Conservation (phyloP, 805 yeast genomes). For the Kazachstania africana region DNA sequence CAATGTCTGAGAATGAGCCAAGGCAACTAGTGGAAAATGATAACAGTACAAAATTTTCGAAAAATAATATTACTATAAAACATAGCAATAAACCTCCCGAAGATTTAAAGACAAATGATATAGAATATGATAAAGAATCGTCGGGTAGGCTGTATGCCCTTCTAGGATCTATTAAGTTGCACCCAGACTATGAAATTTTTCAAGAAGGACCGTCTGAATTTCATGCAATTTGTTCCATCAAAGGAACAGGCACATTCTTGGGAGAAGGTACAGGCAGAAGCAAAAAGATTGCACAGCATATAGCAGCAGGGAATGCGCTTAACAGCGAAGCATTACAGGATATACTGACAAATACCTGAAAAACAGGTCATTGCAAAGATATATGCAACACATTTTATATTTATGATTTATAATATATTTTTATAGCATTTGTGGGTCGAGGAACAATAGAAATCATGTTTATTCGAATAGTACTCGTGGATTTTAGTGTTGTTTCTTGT, state of each 20-base stretch:
- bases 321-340: background rate
- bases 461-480: too few relatives aligned
- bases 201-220: constrained; percentile 2
- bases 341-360: too few relatives aligned
- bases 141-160: constrained; percentile 5
- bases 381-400: too few relatives aligned
- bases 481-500: too few relatives aligned
- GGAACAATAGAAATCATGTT: too few relatives aligned
- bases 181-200: constrained; percentile 5
- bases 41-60: background rate
- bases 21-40: too few relatives aligned
- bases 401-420: too few relatives aligned
- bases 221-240: constrained; percentile 6
- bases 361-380: too few relatives aligned
- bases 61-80: too few relatives aligned
- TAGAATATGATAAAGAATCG: constrained; percentile 6
- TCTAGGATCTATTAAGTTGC: constrained; percentile 6
- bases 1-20: too few relatives aligned
- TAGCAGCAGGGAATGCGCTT: constrained; percentile 8
- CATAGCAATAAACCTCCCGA: background rate
- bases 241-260: constrained; percentile 6
- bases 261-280: constrained; percentile 13
- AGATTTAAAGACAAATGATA: background rate
- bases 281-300: constrained; percentile 11
- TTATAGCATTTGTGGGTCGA: background rate